Conservation (phyloP, 495 filamentous ascomycete species). For the Podospora anserina region DNA sequence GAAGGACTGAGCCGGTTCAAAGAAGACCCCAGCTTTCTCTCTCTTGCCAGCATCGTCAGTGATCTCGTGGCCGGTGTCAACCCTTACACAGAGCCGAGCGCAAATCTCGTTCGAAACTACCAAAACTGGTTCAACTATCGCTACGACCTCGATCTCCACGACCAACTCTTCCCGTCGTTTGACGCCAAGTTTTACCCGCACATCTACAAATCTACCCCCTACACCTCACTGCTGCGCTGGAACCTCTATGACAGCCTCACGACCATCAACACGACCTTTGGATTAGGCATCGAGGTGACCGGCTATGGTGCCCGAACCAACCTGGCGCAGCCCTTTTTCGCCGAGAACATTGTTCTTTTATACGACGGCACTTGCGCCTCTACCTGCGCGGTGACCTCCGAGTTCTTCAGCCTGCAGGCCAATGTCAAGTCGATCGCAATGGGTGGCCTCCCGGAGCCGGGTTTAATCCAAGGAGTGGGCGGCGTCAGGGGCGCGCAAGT, state of each 20-base stretch:
- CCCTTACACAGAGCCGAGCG: constrained; percentile 27
- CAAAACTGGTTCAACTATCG: constrained; percentile 39
- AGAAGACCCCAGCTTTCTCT: constrained; percentile 32
- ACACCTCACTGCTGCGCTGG: constrained; percentile 41
- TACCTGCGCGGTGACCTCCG: constrained; percentile 57
- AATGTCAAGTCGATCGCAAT: constrained; percentile 55
- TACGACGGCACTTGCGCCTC: constrained; percentile 59
- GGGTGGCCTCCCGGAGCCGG: constrained; percentile 51
- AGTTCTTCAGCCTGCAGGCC: constrained; percentile 53
- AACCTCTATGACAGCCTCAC: constrained; percentile 38
- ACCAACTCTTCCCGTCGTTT: constrained; percentile 36
- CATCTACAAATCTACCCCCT: constrained; percentile 30
- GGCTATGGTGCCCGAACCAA: constrained; percentile 41
- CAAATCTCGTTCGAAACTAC: constrained; percentile 26
- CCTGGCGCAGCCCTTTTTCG: constrained; percentile 42
- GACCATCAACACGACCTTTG: constrained; percentile 37
- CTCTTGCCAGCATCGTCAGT: constrained; percentile 32
- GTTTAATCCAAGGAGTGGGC: constrained; percentile 57
- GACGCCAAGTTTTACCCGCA: constrained; percentile 39
- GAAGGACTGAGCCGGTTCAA: constrained; percentile 28
- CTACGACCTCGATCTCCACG: constrained; percentile 36
- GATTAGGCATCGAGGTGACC: constrained; percentile 38
- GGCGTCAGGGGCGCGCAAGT: constrained; percentile 53
- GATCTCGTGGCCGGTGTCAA: constrained; percentile 31
- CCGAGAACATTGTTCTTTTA: constrained; percentile 24